These are phyloP conservation scores for Diddensiella caesifluorescens DNA, from an alignment of 805 yeast species.

Conservation along the genomic window DNA sequence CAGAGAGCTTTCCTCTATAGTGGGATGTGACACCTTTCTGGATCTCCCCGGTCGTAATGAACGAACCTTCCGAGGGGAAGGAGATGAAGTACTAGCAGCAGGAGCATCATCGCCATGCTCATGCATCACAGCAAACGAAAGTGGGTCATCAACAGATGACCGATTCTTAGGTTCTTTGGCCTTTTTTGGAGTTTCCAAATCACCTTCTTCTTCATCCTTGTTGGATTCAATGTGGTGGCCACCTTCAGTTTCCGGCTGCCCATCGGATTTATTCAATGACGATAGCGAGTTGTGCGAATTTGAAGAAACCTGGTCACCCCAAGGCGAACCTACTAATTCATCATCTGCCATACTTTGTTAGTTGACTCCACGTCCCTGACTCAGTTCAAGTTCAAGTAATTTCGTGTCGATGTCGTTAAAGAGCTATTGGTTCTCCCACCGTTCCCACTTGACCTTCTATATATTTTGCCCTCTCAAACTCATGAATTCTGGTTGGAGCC, in stretches of 20 bases:
- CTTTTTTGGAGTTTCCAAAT: background rate
- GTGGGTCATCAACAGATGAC: background rate
- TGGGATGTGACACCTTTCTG: slow-evolving; percentile 5
- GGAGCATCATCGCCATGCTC: background rate
- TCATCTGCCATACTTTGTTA: slow-evolving; percentile 17
- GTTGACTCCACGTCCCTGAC: no score
- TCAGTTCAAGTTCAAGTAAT: no score
- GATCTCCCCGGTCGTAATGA: slow-evolving; percentile 6
- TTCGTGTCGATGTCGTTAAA: no score
- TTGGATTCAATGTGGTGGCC: background rate
- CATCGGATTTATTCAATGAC: slow-evolving; percentile 7
- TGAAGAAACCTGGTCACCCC: slow-evolving; percentile 22
- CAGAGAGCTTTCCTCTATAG: slow-evolving; percentile 11
- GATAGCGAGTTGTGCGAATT: slow-evolving; percentile 12
- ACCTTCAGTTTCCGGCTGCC: background rate
- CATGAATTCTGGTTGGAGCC: no score
- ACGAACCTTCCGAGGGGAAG: slow-evolving; percentile 1
- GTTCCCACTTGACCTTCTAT: no score
- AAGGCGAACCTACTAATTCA: slow-evolving; percentile 21
- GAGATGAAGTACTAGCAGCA: background rate
- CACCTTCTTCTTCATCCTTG: background rate
- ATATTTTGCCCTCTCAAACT: no score
- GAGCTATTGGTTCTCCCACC: no score
- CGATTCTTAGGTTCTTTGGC: background rate
- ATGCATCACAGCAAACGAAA: background rate